A percentile compares a stretch with the other conserved stretches of the same genome.
Conservation (phyloP, 164 flowering plant genomes). For the Aristolochia californica region DNA sequence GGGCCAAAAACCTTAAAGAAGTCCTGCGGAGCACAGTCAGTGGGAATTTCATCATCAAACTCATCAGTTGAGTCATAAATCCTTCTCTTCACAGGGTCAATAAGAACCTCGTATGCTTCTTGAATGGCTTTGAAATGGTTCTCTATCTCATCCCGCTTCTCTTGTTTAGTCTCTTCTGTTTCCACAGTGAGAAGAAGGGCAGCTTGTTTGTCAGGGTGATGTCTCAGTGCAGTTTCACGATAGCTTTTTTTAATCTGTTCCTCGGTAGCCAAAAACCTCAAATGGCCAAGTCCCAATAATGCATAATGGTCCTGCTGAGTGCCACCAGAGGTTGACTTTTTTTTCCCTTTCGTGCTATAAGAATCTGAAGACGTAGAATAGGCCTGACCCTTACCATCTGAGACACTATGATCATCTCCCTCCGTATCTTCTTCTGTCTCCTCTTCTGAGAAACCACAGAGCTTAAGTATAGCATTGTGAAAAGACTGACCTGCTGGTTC, state of each 20-base stretch:
- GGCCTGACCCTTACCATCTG: slow-evolving; percentile 37
- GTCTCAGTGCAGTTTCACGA: slow-evolving; percentile 39
- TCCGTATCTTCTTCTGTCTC: slow-evolving; percentile 20
- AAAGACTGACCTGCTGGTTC: slow-evolving; percentile 93
- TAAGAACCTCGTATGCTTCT: slow-evolving; percentile 78
- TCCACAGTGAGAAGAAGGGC: slow-evolving; percentile 70
- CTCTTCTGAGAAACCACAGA: slow-evolving; percentile 43
- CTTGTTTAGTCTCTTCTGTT: slow-evolving; percentile 80
- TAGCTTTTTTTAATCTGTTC: slow-evolving; percentile 58
- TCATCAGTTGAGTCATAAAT: slow-evolving; percentile 93
- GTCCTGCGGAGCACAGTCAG: slow-evolving; percentile 79
- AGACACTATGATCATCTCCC: slow-evolving; percentile 15
- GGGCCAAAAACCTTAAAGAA: slow-evolving; percentile 90
- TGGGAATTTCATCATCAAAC: slow-evolving; percentile 86
- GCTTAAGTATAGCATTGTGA: slow-evolving; percentile 60
- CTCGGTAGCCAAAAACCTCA: slow-evolving; percentile 67
- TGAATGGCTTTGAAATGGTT: slow-evolving; percentile 74
- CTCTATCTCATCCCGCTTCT: slow-evolving; percentile 86
- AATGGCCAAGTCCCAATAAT: slow-evolving; percentile 68
- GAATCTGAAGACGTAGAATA: slow-evolving; percentile 55
- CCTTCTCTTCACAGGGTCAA: slow-evolving; percentile 82
- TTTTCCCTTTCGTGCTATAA: slow-evolving; percentile 73
- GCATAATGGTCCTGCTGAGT: slow-evolving; percentile 90
- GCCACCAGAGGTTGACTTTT: slow-evolving; percentile 48
- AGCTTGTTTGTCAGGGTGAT: slow-evolving; percentile 55